A percentile compares a stretch with the other conserved stretches of the same genome.
phyloP scores from a whole-genome alignment of 1,284 basidiomycete genomes.

The Coniferiporia sulphurascens region DNA sequence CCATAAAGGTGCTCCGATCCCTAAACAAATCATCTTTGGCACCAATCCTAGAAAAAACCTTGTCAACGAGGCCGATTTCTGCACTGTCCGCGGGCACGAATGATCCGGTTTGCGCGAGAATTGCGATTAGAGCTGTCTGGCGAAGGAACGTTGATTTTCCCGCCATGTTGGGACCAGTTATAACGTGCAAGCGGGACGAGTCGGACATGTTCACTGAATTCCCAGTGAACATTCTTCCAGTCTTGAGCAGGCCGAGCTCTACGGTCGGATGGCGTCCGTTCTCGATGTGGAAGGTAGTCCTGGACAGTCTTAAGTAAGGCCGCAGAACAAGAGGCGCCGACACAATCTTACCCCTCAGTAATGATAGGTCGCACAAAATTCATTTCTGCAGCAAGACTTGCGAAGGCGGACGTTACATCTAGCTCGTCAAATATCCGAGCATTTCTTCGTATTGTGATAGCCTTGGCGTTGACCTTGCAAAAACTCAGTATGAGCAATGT shows the following conservation, averaged over 20 bases:
- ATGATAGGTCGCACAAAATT: slow-evolving; percentile 72
- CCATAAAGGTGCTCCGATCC: slow-evolving; percentile 93
- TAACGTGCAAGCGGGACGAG: slow-evolving; percentile 63
- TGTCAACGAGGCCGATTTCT: slow-evolving; percentile 82
- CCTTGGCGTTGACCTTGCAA: slow-evolving; percentile 56
- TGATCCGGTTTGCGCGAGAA: slow-evolving; percentile 89
- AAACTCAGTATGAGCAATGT: slow-evolving; percentile 6
- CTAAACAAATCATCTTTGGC: slow-evolving; percentile 94
- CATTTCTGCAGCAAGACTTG: slow-evolving; percentile 77
- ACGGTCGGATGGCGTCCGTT: slow-evolving; percentile 92
- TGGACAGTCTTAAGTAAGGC: slow-evolving; percentile 6
- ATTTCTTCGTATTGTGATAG: slow-evolving; percentile 61
- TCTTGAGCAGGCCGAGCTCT: slow-evolving; percentile 78
- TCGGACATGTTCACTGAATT: slow-evolving; percentile 71
- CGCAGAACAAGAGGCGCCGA: neutral
- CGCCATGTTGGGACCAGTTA: slow-evolving; percentile 98
- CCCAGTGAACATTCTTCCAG: slow-evolving; percentile 75
- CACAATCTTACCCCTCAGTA: slow-evolving; percentile 55
- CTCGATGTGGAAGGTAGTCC: slow-evolving; percentile 53
- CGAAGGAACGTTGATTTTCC: slow-evolving; percentile 92
- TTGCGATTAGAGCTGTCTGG: slow-evolving; percentile 85
- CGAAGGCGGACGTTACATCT: slow-evolving; percentile 82
- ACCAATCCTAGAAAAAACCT: slow-evolving; percentile 91
- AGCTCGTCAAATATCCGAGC: slow-evolving; percentile 84
- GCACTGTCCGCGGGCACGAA: slow-evolving; percentile 88